Evolutionary conservation across 768 basidiomycete species (phyloP).

Genomic region (Suillus weaverae): DNA sequence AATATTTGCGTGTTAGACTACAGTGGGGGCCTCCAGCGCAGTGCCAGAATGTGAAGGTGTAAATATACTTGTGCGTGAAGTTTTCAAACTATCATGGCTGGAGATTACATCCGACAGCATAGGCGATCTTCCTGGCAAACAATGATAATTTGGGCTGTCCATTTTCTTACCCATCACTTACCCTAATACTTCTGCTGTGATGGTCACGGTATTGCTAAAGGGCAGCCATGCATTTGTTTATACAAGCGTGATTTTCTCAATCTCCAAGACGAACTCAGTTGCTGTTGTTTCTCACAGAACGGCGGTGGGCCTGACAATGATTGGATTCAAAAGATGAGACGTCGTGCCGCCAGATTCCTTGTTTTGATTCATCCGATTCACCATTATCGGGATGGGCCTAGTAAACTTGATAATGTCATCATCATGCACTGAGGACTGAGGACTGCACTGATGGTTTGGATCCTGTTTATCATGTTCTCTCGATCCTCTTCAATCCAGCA

Average conservation of each 20-base stretch:
- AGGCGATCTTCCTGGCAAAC: neutral
- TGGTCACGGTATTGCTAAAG: neutral
- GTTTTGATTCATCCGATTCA: neutral
- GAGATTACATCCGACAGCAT: neutral
- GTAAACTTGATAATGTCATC: neutral
- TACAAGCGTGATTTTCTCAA: neutral
- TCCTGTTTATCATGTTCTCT: neutral
- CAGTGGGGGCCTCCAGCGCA: slow-evolving; percentile 34
- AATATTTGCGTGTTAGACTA: slow-evolving; percentile 43
- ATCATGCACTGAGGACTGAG: neutral
- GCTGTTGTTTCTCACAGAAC: neutral
- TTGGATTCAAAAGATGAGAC: neutral
- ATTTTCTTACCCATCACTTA: neutral
- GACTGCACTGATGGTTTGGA: neutral
- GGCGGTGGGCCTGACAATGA: neutral
- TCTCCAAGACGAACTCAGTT: neutral
- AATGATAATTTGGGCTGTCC: neutral
- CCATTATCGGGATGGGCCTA: neutral
- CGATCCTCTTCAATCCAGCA: neutral
- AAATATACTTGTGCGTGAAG: neutral
- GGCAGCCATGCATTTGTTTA: neutral
- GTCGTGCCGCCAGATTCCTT: neutral
- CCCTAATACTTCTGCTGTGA: neutral
- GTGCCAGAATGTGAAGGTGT: neutral
- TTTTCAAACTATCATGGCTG: neutral